Evolutionary conservation across 768 basidiomycete genomes (phyloP).

Genomic region (Cystofilobasidium ferigula): DNA sequence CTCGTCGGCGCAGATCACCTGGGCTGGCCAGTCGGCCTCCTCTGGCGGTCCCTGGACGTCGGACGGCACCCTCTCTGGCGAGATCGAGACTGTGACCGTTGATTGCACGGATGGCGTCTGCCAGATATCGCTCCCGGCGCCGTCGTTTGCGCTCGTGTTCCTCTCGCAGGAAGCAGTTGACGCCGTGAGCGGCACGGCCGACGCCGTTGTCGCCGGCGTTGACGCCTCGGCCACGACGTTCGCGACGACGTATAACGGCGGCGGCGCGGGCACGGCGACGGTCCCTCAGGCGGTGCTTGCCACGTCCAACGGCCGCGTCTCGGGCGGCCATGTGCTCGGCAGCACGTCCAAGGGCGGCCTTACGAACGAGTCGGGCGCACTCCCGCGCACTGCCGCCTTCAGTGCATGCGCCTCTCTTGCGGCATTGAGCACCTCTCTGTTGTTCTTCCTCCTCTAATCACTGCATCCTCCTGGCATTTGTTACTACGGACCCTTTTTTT

Average conservation of each 20-base stretch:
- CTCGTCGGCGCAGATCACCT: conserved; percentile 44
- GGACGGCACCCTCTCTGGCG: conserved; percentile 57
- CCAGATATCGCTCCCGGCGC: conserved; percentile 53
- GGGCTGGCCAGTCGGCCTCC: conserved; percentile 57
- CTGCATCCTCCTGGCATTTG: too few relatives aligned
- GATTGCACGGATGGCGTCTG: conserved; percentile 51
- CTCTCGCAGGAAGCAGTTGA: conserved; percentile 19
- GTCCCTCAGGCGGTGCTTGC: conserved; percentile 6
- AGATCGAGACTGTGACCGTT: conserved; percentile 49
- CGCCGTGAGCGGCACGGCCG: conserved; percentile 10
- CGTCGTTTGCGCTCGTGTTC: conserved; percentile 58
- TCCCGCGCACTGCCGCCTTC: too few relatives aligned
- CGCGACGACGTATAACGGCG: conserved; percentile 17
- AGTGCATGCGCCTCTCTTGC: too few relatives aligned
- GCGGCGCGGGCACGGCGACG: conserved; percentile 20
- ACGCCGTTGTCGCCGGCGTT: neutral
- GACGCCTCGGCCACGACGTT: conserved; percentile 10
- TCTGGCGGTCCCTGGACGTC: conserved; percentile 46
- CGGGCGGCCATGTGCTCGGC: conserved; percentile 6
- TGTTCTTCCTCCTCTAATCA: too few relatives aligned
- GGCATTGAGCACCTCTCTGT: too few relatives aligned
- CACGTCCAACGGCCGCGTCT: conserved; percentile 15
- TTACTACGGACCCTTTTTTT: too few relatives aligned
- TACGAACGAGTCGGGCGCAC: too few relatives aligned
- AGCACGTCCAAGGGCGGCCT: conserved; percentile 16